A percentile compares a stretch with the other conserved stretches of the same genome.
phyloP scores from a whole-genome alignment of 305 asterid species.

The Rubia tinctorum region DNA sequence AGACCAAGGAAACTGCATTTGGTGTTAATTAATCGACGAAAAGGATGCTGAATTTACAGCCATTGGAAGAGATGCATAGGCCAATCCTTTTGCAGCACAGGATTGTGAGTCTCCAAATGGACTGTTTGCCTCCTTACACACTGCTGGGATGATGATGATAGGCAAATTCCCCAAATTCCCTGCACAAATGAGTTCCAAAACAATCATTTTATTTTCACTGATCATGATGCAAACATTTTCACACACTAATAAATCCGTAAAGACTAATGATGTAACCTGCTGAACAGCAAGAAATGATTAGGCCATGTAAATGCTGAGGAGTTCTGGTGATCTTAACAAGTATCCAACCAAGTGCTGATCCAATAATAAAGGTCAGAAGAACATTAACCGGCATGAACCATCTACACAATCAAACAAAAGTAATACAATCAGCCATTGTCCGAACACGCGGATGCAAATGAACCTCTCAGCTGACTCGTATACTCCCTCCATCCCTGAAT shows the following conservation, averaged over 20 bases:
- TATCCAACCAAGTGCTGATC: conserved; percentile 41
- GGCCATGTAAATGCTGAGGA: conserved; percentile 40
- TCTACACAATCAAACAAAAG: conserved; percentile 21
- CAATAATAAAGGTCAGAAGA: conserved; percentile 35
- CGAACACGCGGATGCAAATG: background rate
- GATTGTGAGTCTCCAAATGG: conserved; percentile 29
- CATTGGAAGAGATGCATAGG: conserved; percentile 35
- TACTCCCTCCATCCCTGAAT: background rate
- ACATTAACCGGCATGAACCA: conserved; percentile 43
- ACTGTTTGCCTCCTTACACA: conserved; percentile 28
- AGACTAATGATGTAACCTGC: conserved; percentile 26
- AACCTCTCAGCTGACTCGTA: background rate
- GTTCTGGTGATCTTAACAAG: conserved; percentile 33
- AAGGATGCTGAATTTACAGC: conserved; percentile 22
- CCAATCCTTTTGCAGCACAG: conserved; percentile 26
- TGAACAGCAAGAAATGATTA: conserved; percentile 46
- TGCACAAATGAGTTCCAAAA: conserved; percentile 3
- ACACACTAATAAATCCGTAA: background rate
- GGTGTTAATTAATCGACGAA: background rate
- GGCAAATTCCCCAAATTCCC: conserved; percentile 35
- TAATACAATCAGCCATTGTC: background rate
- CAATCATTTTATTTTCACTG: too few relatives aligned
- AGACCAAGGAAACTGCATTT: background rate
- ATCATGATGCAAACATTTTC: background rate
- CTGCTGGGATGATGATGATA: conserved; percentile 34